Evolutionary conservation across 2,329 filamentous ascomycete genomes (phyloP).

Genomic region (Calonectria crousiana): DNA sequence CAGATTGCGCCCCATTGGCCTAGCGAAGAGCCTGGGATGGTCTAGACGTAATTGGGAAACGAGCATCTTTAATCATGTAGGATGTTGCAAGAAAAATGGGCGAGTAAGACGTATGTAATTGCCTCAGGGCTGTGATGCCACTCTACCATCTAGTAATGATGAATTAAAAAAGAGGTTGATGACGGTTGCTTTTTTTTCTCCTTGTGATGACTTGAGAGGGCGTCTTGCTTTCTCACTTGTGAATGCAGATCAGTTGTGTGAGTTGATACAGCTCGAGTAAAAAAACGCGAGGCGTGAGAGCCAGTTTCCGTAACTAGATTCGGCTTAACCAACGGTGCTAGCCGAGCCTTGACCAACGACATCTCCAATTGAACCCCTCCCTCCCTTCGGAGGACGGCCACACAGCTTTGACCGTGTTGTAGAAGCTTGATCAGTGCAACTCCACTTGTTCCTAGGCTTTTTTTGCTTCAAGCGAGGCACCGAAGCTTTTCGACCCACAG

Average conservation of each 20-base stretch:
- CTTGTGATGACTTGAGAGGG: no score
- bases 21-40: slow-evolving; percentile 33
- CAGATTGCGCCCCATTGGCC: slow-evolving; percentile 41
- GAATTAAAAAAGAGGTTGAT: slow-evolving; percentile 38
- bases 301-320: not conserved
- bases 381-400: not conserved
- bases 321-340: not conserved
- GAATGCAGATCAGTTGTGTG: not conserved
- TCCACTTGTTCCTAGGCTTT: not conserved
- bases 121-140: slow-evolving; percentile 15
- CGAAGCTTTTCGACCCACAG: no score
- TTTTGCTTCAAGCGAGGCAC: not conserved
- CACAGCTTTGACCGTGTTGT: not conserved
- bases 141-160: slow-evolving; percentile 27
- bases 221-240: not conserved
- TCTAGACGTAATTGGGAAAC: slow-evolving; percentile 40
- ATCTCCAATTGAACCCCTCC: no score
- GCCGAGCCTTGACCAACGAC: not conserved
- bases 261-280: not conserved
- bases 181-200: not conserved
- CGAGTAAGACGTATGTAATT: slow-evolving; percentile 12
- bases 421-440: not conserved
- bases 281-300: not conserved
- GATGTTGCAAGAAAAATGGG: slow-evolving; percentile 31
- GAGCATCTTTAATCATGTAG: slow-evolving; percentile 37